Evolutionary conservation across 805 yeast genomes (phyloP).

Genomic region (Grigorovia jiainica): DNA sequence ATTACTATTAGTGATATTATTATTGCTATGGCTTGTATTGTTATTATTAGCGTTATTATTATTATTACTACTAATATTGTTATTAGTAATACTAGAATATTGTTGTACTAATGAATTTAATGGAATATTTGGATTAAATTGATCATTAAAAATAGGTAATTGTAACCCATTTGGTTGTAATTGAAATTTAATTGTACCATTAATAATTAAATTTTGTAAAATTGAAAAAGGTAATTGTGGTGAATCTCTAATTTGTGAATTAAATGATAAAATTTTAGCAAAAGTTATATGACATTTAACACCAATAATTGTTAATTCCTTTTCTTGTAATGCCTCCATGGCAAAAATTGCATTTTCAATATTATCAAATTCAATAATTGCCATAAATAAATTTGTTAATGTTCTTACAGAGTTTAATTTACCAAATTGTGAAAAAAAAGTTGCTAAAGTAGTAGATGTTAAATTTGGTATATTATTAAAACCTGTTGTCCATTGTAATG

Average conservation of each 20-base stretch:
- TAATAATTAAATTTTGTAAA: slow-evolving; percentile 24
- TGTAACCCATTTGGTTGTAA: slow-evolving; percentile 24
- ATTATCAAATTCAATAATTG: slow-evolving; percentile 62
- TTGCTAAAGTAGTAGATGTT: slow-evolving; percentile 40
- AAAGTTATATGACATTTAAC: slow-evolving; percentile 67
- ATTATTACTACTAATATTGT: not conserved
- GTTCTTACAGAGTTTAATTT: slow-evolving; percentile 50
- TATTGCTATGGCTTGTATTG: not conserved
- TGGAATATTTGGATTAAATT: slow-evolving; percentile 3
- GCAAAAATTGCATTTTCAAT: slow-evolving; percentile 74
- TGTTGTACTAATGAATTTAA: not conserved
- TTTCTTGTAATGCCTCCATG: slow-evolving; percentile 69
- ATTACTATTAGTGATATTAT: not conserved
- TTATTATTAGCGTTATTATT: slow-evolving; percentile 4
- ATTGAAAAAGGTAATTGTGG: slow-evolving; percentile 17
- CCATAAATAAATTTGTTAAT: slow-evolving; percentile 40
- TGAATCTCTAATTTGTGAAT: not conserved
- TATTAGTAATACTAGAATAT: not conserved
- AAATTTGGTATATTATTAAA: slow-evolving; percentile 36
- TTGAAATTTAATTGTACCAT: slow-evolving; percentile 24
- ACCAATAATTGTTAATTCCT: slow-evolving; percentile 67
- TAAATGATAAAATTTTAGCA: slow-evolving; percentile 48
- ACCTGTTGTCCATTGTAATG: slow-evolving; percentile 41
- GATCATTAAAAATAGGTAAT: slow-evolving; percentile 17
- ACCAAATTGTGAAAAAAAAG: slow-evolving; percentile 56